These are phyloP conservation scores for Alternaria triticimaculans DNA, from an alignment of 2,329 filamentous ascomycete genomes.

Conservation along the genomic window DNA sequence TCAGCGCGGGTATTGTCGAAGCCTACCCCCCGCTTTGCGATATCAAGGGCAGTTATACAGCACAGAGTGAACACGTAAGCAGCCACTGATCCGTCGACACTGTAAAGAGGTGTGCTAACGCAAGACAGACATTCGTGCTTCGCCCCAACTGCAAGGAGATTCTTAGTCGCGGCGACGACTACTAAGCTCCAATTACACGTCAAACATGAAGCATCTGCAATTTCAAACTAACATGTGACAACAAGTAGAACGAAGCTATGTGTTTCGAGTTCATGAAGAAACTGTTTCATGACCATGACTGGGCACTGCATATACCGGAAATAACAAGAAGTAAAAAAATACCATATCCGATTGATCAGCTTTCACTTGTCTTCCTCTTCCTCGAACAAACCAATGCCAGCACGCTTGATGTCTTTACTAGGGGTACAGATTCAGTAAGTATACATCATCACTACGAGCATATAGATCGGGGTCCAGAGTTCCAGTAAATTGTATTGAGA, in stretches of 20 bases:
- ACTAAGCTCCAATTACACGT: slow-evolving; percentile 57
- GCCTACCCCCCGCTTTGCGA: slow-evolving; percentile 89
- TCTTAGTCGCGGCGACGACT: slow-evolving; percentile 85
- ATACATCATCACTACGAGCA: not conserved
- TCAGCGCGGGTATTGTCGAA: slow-evolving; percentile 83
- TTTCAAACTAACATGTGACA: not conserved
- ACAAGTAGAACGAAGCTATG: not conserved
- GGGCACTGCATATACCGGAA: not conserved
- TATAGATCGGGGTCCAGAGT: not conserved
- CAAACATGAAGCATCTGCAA: not conserved
- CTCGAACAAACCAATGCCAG: not conserved
- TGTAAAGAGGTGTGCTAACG: slow-evolving; percentile 14
- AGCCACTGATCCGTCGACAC: not conserved
- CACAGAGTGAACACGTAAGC: slow-evolving; percentile 92
- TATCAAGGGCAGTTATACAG: slow-evolving; percentile 92
- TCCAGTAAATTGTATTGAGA: slow-evolving; percentile 33
- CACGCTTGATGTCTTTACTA: not conserved
- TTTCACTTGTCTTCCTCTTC: not conserved
- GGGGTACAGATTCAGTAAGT: not conserved
- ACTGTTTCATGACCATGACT: not conserved
- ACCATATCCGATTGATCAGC: not conserved
- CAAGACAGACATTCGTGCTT: slow-evolving; percentile 44
- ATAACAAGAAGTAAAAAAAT: not conserved
- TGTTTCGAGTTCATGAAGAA: not conserved
- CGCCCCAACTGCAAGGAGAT: slow-evolving; percentile 75